Evolutionary conservation across 1,284 basidiomycete species (phyloP).

Genomic region (Cutaneotrichosporon sp.): DNA sequence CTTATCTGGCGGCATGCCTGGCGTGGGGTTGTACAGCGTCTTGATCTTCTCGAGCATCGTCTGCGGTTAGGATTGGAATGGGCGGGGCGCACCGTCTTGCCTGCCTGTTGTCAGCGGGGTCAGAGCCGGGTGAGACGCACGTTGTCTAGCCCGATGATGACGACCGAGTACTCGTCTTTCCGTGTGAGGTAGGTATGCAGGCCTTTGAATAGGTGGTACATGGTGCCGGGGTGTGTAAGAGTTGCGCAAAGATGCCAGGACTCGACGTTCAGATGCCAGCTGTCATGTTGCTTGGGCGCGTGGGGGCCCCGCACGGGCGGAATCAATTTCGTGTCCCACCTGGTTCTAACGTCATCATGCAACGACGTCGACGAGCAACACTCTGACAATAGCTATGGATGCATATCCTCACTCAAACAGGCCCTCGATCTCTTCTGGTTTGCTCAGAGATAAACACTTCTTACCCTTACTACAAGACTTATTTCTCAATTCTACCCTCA

Average conservation of each 20-base stretch:
- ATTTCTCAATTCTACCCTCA: not conserved
- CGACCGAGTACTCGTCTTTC: constrained; percentile 91
- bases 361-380: no score
- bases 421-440: not conserved
- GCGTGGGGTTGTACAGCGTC: constrained; percentile 80
- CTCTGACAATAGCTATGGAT: not conserved
- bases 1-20: constrained; percentile 80
- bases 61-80: constrained; percentile 53
- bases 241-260: not conserved
- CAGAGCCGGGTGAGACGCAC: constrained; percentile 32
- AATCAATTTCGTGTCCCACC: constrained; percentile 2
- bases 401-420: not conserved
- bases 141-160: constrained; percentile 74
- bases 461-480: constrained; percentile 4
- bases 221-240: constrained; percentile 18
- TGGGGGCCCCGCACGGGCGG: constrained; percentile 5
- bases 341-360: no score
- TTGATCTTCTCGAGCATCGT: constrained; percentile 90
- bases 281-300: not conserved
- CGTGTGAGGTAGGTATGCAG: constrained; percentile 84
- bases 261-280: not conserved
- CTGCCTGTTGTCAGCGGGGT: constrained; percentile 23
- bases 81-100: constrained; percentile 75
- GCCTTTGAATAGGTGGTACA: constrained; percentile 91
- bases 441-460: not conserved